phyloP scores from a whole-genome alignment of 2,329 filamentous ascomycete species.

The Grosmannia clavigera region DNA sequence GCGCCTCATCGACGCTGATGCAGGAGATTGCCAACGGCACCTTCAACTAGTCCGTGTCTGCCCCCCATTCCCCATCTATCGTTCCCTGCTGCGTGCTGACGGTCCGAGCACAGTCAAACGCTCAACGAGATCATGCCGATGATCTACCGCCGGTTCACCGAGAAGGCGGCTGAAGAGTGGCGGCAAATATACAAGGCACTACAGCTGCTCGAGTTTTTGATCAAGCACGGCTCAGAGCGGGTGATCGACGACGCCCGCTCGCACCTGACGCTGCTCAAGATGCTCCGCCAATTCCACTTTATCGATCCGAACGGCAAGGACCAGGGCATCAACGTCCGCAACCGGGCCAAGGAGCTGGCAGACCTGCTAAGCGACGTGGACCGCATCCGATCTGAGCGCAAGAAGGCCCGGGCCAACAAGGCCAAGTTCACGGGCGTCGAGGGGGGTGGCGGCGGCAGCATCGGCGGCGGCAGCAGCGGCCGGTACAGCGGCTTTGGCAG shows the following conservation, averaged over 20 bases:
- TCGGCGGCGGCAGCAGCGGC: constrained; percentile 30
- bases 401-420: constrained; percentile 81
- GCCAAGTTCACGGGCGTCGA: constrained; percentile 95
- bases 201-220: constrained; percentile 84
- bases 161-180: constrained; percentile 97
- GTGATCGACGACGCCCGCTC: constrained; percentile 95
- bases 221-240: constrained; percentile 95
- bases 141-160: constrained; percentile 98
- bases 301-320: constrained; percentile 96
- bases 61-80: background rate
- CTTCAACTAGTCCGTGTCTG: constrained; percentile 76
- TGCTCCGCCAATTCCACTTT: constrained; percentile 96
- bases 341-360: constrained; percentile 87
- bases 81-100: constrained; percentile 7
- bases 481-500: constrained; percentile 88
- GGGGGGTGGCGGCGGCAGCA: constrained; percentile 49
- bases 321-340: constrained; percentile 94
- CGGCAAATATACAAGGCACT: constrained; percentile 98
- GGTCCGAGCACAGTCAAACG: constrained; percentile 52
- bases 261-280: constrained; percentile 89
- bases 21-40: constrained; percentile 97
- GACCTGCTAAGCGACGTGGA: constrained; percentile 92
- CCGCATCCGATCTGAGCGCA: constrained; percentile 65
- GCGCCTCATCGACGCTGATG: constrained; percentile 72
- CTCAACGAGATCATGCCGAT: constrained; percentile 99